These are phyloP conservation scores for Linnemannia elongata DNA, from an alignment of 192 early-diverging fungal genomes.

Conservation along the genomic window DNA sequence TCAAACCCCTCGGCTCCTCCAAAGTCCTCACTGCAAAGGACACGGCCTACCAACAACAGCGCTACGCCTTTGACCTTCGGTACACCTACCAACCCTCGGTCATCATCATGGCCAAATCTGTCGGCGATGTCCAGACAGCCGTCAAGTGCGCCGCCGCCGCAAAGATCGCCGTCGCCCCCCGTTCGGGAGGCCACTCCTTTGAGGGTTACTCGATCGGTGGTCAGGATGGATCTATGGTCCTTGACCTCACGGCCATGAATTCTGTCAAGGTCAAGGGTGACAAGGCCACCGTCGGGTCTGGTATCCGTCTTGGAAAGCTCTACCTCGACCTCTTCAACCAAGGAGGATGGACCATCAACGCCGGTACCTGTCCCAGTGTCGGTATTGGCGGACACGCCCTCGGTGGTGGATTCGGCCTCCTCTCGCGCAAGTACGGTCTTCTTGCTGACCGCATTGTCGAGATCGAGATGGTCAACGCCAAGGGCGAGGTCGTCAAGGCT, in stretches of 20 bases:
- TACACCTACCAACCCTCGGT: constrained; percentile 38
- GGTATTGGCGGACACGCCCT: constrained; percentile 71
- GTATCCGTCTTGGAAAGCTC: constrained; percentile 65
- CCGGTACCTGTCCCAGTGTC: constrained; percentile 70
- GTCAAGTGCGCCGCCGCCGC: constrained; percentile 50
- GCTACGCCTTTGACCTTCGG: constrained; percentile 40
- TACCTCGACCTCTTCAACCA: constrained; percentile 58
- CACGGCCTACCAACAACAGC: constrained; percentile 13
- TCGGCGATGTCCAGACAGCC: constrained; percentile 39
- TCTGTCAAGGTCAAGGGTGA: constrained; percentile 35
- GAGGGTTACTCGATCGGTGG: constrained; percentile 65
- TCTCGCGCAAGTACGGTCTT: constrained; percentile 64
- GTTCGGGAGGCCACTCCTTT: constrained; percentile 71
- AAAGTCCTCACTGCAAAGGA: constrained; percentile 19
- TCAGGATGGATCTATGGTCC: constrained; percentile 60
- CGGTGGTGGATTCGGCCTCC: constrained; percentile 70
- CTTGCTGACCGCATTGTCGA: constrained; percentile 64
- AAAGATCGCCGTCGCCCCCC: constrained; percentile 47
- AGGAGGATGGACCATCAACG: constrained; percentile 60
- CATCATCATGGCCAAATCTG: constrained; percentile 29
- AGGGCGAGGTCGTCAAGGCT: constrained; percentile 62
- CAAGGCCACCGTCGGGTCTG: constrained; percentile 61
- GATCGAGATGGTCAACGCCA: constrained; percentile 61
- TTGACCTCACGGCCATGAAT: constrained; percentile 63
- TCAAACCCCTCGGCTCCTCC: constrained; percentile 21